Evolutionary conservation across 176 grass and related monocot genomes (phyloP), one percentile per base, ranked within the genome.

Genomic region (Dendrocalamus sinicus): DNA sequence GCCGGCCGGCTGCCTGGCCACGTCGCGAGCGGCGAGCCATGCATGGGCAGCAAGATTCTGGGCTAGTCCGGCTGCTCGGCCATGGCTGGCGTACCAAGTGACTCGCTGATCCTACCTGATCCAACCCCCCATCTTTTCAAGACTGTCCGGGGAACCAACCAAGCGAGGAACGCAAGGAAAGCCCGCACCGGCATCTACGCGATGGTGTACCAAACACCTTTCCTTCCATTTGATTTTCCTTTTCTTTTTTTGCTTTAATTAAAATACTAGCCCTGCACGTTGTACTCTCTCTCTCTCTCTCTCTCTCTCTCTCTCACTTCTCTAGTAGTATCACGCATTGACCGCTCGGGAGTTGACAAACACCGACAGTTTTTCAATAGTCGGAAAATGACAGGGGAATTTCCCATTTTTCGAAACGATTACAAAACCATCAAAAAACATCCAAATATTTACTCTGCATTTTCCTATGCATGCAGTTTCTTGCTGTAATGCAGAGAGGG

Each of bases 301-400:
- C 30, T 32, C 32, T 35, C 32, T 4, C 32, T 32, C 32, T 32
- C 32, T 3, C 32, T 35, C 32, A n/a, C n/a, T n/a, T 4, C 32
- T 35, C 32, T 76, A 35, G 2, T 50, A 2, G 6, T 12, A 1
- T 12, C 50, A 37, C 12, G 26, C 19, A 22, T 19, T n/a, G 32
- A 40, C 19, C 32, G n/a, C 11, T 11, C 2, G 26, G 6, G 53
- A 35, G 32, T 32, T 32, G 32, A 32, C 32, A 54, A 14, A 60
- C 54, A 77, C 54, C 54, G 75, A 60, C 75, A 77, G 54, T 77
- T 39, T 77, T 77, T 60, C 5, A 35, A 14, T 43, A 8, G 43
- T 12, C 6, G 22, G 35, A 61, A 60, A 61, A 58, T 41, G 19
- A 23, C 28, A 24, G 35, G 24, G 17, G 61, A 14, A 30, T 5